phyloP scores from a whole-genome alignment of 306 rosid species.

The Cucumis hystrix region DNA sequence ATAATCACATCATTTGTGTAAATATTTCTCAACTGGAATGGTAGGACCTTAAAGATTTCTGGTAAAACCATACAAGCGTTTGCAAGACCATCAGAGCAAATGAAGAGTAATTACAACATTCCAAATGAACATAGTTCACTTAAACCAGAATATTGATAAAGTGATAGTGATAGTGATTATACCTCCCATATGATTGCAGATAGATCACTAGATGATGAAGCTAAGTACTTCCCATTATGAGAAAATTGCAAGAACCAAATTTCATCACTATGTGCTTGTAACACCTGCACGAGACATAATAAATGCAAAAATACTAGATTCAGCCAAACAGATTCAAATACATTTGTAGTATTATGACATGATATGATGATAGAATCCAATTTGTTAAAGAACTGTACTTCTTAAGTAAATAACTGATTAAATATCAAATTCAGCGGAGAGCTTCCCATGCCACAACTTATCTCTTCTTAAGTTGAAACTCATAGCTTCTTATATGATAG shows the following conservation, averaged over 20 bases:
- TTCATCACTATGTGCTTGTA: conserved; percentile 73
- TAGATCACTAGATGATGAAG: conserved; percentile 81
- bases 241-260: conserved; percentile 95
- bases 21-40: background rate
- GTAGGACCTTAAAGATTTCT: background rate
- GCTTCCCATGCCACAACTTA: background rate
- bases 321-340: background rate
- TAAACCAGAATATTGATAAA: background rate
- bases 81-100: background rate
- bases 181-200: conserved; percentile 98
- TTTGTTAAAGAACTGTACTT: background rate
- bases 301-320: background rate
- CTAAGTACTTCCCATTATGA: conserved; percentile 75
- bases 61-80: background rate
- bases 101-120: background rate
- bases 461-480: background rate
- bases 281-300: conserved; percentile 28
- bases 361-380: background rate
- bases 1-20: background rate
- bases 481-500: background rate
- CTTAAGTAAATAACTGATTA: background rate
- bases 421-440: background rate
- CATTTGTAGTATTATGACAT: background rate
- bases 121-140: background rate
- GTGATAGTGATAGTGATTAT: conserved; percentile 5